Percentiles rank a stretch among this genome's conserved stretches.
Conservation (phyloP, 768 basidiomycete genomes). For the Lactarius akahatsu region DNA sequence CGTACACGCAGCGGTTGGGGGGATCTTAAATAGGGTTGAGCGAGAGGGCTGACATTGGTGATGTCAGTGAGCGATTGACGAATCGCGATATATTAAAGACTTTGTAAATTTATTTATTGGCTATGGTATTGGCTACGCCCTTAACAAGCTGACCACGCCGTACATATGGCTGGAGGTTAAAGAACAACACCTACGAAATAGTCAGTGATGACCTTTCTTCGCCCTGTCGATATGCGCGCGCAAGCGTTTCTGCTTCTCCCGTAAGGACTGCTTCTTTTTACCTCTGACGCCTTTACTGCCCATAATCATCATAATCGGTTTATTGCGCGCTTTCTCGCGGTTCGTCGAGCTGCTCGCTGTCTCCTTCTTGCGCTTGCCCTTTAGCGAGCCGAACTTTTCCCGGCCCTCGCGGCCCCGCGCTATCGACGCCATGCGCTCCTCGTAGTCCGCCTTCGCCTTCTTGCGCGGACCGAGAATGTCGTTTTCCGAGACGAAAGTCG, state of each 20-base stretch:
- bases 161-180: too few relatives aligned
- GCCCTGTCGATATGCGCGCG: conserved; percentile 41
- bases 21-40: too few relatives aligned
- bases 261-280: conserved; percentile 79
- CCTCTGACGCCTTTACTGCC: conserved; percentile 71
- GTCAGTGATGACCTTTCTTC: conserved; percentile 40
- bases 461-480: conserved; percentile 94
- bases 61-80: too few relatives aligned
- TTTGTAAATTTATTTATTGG: too few relatives aligned
- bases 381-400: conserved; percentile 87
- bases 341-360: conserved; percentile 85
- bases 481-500: conserved; percentile 81
- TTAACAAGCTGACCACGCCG: too few relatives aligned
- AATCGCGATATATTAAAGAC: too few relatives aligned
- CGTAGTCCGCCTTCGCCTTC: conserved; percentile 90
- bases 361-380: conserved; percentile 89
- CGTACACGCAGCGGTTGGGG: too few relatives aligned
- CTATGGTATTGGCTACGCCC: too few relatives aligned
- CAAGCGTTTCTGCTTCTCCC: conserved; percentile 78
- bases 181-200: too few relatives aligned
- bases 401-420: conserved; percentile 92
- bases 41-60: too few relatives aligned
- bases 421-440: conserved; percentile 88
- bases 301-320: conserved; percentile 94
- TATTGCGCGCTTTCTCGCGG: conserved; percentile 88